phyloP scores from a whole-genome alignment of 2,329 filamentous ascomycete species.

The Macrophomina tecta region DNA sequence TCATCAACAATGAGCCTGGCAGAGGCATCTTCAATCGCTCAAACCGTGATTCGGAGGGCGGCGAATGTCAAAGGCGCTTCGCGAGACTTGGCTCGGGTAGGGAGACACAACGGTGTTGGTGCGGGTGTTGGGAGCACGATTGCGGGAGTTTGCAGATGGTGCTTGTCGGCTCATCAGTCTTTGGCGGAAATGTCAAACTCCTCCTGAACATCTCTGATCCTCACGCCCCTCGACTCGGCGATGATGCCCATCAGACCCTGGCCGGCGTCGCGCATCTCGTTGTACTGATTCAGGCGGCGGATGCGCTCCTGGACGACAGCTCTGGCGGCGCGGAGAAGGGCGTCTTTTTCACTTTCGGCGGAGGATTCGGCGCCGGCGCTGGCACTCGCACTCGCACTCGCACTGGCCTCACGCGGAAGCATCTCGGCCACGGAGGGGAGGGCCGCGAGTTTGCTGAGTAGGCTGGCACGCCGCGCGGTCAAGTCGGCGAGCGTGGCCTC shows the following conservation, averaged over 20 bases:
- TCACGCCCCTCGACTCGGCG: conserved; percentile 66
- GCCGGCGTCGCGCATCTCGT: conserved; percentile 72
- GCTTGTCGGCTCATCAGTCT: conserved; percentile 43
- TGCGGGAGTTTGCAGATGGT: neutral
- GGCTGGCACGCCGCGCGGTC: conserved; percentile 47
- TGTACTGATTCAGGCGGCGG: conserved; percentile 69
- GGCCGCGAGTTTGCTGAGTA: conserved; percentile 41
- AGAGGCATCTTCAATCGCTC: neutral
- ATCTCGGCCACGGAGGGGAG: conserved; percentile 43
- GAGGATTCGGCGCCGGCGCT: neutral
- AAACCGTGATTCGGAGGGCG: neutral
- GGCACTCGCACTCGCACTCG: conserved; percentile 28
- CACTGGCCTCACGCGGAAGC: conserved; percentile 36
- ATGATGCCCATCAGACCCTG: conserved; percentile 71
- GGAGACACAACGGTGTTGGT: neutral
- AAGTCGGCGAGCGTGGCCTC: conserved; percentile 56
- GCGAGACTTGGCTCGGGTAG: neutral
- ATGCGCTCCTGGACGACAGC: conserved; percentile 68
- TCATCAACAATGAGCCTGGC: neutral
- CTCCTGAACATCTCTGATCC: conserved; percentile 57
- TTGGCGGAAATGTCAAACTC: conserved; percentile 53
- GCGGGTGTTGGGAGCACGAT: neutral
- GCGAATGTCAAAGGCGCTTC: neutral
- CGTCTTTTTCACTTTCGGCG: conserved; percentile 35
- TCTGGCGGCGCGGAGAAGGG: conserved; percentile 52